Evolutionary conservation across 805 yeast species (phyloP).

Genomic region (Starmerella vaccinii): DNA sequence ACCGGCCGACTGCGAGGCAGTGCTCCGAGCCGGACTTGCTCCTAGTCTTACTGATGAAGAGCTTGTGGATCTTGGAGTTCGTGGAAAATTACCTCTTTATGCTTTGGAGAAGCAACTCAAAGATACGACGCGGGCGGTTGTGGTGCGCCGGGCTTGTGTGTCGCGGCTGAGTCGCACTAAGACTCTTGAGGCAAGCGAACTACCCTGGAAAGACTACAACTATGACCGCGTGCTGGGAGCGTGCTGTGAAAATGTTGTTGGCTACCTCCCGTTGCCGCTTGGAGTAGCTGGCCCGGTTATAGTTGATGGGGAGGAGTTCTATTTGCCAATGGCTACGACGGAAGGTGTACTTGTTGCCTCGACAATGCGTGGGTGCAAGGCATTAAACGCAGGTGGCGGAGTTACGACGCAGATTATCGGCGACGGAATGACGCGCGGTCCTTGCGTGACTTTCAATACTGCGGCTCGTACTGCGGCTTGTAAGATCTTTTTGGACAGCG

Average conservation of each 20-base stretch:
- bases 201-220: slow-evolving; percentile 78
- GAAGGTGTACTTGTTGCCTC: slow-evolving; percentile 98
- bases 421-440: slow-evolving; percentile 99
- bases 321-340: slow-evolving; percentile 98
- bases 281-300: slow-evolving; percentile 96
- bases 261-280: slow-evolving; percentile 90
- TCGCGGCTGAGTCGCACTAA: slow-evolving; percentile 76
- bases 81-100: slow-evolving; percentile 79
- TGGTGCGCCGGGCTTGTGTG: slow-evolving; percentile 85
- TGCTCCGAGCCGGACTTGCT: slow-evolving; percentile 63
- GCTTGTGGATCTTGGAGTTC: slow-evolving; percentile 55
- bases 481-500: slow-evolving; percentile 90
- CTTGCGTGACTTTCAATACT: slow-evolving; percentile 83
- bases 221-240: slow-evolving; percentile 96
- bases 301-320: slow-evolving; percentile 78
- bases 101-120: slow-evolving; percentile 87
- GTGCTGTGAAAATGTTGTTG: slow-evolving; percentile 97
- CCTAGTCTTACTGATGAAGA: slow-evolving; percentile 60
- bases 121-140: slow-evolving; percentile 86
- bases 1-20: slow-evolving; percentile 51
- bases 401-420: slow-evolving; percentile 80
- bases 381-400: slow-evolving; percentile 96
- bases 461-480: slow-evolving; percentile 86
- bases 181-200: slow-evolving; percentile 53
- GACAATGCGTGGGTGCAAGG: slow-evolving; percentile 98